A percentile compares a stretch with the other conserved stretches of the same genome.
These are phyloP conservation scores for Tephrocybe sp. DNA, from an alignment of 768 basidiomycete species.

Conservation along the genomic window DNA sequence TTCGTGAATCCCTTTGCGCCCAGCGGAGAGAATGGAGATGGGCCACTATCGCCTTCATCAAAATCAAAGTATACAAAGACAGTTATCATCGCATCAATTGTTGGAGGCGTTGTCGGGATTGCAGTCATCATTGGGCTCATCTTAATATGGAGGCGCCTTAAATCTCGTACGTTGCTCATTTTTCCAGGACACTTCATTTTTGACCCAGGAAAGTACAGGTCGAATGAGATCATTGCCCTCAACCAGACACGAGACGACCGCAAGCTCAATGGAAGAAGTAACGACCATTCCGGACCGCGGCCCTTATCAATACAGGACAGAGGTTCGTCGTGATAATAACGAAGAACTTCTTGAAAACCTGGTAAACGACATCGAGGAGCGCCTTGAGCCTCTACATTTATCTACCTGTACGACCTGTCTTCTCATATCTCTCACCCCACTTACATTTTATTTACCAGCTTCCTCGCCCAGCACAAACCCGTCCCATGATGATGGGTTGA, in stretches of 20 bases:
- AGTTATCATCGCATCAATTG: neutral
- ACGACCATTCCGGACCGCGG: no score
- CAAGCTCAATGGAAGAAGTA: no score
- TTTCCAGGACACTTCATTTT: neutral
- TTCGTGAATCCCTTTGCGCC: neutral
- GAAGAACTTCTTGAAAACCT: neutral
- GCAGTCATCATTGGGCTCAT: neutral
- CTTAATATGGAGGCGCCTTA: neutral
- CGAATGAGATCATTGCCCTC: neutral
- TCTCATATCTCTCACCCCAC: no score
- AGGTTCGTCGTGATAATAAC: no score
- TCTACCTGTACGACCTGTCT: neutral
- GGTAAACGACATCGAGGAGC: neutral
- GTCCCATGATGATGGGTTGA: no score
- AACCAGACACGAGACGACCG: no score
- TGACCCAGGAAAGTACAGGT: neutral
- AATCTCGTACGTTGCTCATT: neutral
- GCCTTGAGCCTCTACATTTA: neutral
- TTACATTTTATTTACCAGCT: no score
- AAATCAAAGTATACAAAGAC: neutral
- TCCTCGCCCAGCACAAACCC: no score
- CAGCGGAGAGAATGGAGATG: neutral
- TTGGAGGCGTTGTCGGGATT: neutral
- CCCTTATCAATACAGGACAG: no score
- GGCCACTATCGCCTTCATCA: neutral